Conservation (phyloP, 2,329 filamentous ascomycete genomes). For the Tolypocladium album region DNA sequence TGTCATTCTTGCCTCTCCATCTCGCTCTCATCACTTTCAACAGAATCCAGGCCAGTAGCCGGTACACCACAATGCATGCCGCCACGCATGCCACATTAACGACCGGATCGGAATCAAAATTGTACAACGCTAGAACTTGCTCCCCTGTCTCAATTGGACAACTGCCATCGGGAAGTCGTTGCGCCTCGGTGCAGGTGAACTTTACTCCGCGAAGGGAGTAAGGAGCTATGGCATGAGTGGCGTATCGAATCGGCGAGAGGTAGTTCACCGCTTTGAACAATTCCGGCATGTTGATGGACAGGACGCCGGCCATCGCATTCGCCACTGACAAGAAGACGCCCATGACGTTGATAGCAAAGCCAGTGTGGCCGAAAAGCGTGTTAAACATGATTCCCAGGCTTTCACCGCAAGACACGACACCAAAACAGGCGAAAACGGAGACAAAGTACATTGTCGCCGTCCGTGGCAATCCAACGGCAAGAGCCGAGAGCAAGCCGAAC, state of each 20-base stretch:
- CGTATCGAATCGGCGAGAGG: conserved; percentile 61
- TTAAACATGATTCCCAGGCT: conserved; percentile 72
- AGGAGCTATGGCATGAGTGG: conserved; percentile 53
- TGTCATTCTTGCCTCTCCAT: conserved; percentile 27
- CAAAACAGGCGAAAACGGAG: conserved; percentile 58
- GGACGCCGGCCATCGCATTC: conserved; percentile 59
- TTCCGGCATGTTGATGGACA: conserved; percentile 57
- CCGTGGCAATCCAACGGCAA: conserved; percentile 55
- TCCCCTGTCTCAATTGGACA: conserved; percentile 58
- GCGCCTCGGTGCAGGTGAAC: conserved; percentile 53
- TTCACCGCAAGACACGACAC: conserved; percentile 64
- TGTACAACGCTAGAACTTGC: conserved; percentile 57
- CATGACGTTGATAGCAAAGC: conserved; percentile 66
- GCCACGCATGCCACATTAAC: conserved; percentile 54
- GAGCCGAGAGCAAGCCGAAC: conserved; percentile 52
- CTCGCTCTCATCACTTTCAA: conserved; percentile 43
- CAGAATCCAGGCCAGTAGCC: conserved; percentile 50
- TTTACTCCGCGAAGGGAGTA: conserved; percentile 49
- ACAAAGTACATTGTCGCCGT: conserved; percentile 57
- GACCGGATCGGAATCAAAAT: conserved; percentile 49
- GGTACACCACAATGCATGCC: conserved; percentile 53
- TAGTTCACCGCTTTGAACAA: conserved; percentile 62
- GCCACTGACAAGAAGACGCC: conserved; percentile 59
- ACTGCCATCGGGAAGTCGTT: conserved; percentile 46
- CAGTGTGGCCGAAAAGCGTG: conserved; percentile 62